phyloP scores from a whole-genome alignment of 2,329 filamentous ascomycete species.

The Teratosphaeriaceae sp. region DNA sequence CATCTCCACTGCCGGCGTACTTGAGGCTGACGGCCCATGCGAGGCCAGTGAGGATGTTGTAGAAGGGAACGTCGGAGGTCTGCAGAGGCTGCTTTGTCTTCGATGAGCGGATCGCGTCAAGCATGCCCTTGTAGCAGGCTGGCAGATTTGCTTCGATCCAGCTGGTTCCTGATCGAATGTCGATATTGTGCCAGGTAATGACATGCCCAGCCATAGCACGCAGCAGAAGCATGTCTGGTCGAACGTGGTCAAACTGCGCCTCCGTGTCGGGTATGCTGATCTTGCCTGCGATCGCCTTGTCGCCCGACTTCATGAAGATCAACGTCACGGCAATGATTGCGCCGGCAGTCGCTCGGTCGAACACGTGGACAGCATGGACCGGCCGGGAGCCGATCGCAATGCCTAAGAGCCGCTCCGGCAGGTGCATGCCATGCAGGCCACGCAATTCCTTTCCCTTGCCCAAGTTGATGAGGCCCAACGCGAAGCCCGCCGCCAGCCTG shows the following conservation, averaged over 20 bases:
- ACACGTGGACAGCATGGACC: conserved; percentile 83
- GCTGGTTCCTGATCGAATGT: conserved; percentile 37
- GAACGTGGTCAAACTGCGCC: conserved; percentile 90
- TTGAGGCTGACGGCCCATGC: conserved; percentile 59
- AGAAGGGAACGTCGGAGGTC: conserved; percentile 83
- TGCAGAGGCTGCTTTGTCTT: conserved; percentile 43
- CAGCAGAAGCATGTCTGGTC: conserved; percentile 85
- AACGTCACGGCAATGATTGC: conserved; percentile 84
- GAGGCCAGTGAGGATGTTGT: conserved; percentile 83
- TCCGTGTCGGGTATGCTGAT: conserved; percentile 87
- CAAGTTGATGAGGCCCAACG: conserved; percentile 89
- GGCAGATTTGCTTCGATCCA: conserved; percentile 78
- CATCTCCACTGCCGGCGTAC: conserved; percentile 47
- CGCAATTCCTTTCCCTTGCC: conserved; percentile 83
- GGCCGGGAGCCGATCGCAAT: conserved; percentile 85
- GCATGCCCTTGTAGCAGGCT: conserved; percentile 54
- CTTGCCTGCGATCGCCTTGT: conserved; percentile 78
- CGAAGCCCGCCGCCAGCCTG: conserved; percentile 85
- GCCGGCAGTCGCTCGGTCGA: conserved; percentile 90
- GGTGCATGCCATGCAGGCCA: conserved; percentile 86
- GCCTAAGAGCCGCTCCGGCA: conserved; percentile 79
- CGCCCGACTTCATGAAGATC: conserved; percentile 96
- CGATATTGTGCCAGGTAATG: conserved; percentile 85
- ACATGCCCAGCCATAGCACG: conserved; percentile 84
- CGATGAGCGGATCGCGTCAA: conserved; percentile 44